Conservation (phyloP, 202 grass and related monocot species). For the Cymbopogon flexuosus region DNA sequence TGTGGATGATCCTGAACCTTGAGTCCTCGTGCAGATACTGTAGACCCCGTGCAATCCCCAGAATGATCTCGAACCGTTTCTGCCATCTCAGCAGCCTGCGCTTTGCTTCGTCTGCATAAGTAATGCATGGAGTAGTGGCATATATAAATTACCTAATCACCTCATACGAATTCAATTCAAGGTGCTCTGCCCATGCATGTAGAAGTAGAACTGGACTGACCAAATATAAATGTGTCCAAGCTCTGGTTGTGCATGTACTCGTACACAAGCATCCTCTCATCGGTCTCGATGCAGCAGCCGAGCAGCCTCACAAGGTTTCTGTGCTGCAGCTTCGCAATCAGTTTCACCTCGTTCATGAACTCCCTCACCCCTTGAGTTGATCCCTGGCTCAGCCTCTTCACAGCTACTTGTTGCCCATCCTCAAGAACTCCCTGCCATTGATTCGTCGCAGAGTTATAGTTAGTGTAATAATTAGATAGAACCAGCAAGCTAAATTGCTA, state of each 20-base stretch:
- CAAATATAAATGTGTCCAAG: slow-evolving; percentile 52
- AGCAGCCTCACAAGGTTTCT: slow-evolving; percentile 57
- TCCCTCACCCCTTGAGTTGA: slow-evolving; percentile 44
- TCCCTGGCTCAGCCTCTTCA: slow-evolving; percentile 43
- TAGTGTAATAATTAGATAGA: background rate
- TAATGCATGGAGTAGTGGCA: background rate
- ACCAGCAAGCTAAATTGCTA: background rate
- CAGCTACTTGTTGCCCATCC: slow-evolving; percentile 42
- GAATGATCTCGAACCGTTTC: slow-evolving; percentile 40
- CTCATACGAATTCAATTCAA: background rate
- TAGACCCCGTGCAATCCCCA: slow-evolving; percentile 40
- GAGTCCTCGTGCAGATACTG: slow-evolving; percentile 47
- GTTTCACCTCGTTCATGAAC: slow-evolving; percentile 68
- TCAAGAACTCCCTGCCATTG: slow-evolving; percentile 42
- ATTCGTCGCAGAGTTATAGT: background rate
- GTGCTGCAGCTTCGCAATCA: slow-evolving; percentile 61
- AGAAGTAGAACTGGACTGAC: slow-evolving; percentile 25
- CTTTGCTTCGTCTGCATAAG: slow-evolving; percentile 34
- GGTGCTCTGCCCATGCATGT: background rate
- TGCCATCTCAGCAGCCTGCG: slow-evolving; percentile 26
- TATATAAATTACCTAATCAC: background rate
- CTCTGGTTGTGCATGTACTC: slow-evolving; percentile 69
- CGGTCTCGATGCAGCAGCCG: slow-evolving; percentile 47
- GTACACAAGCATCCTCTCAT: slow-evolving; percentile 58
- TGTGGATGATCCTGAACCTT: slow-evolving; percentile 50